Evolutionary conservation across 495 filamentous ascomycete species (phyloP).

Genomic region (Alectoria sarmentosa): DNA sequence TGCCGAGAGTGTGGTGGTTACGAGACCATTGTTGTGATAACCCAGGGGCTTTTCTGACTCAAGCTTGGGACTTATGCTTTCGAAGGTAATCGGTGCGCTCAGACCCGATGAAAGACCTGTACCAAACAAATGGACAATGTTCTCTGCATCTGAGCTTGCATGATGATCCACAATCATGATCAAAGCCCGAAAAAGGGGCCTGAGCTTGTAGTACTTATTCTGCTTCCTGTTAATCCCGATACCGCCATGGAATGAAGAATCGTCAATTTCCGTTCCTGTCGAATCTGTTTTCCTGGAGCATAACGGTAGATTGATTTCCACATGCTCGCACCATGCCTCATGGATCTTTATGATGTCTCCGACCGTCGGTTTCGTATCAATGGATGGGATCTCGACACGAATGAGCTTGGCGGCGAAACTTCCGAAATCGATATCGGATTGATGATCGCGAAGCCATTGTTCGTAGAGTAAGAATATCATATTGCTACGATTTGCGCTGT

Average conservation of each 20-base stretch:
- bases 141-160: slow-evolving; percentile 8
- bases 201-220: slow-evolving; percentile 11
- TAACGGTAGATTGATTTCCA: slow-evolving; percentile 12
- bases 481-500: neutral
- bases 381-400: neutral
- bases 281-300: slow-evolving; percentile 10
- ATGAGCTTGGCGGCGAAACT: slow-evolving; percentile 8
- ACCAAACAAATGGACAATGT: slow-evolving; percentile 9
- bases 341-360: slow-evolving; percentile 11
- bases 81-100: slow-evolving; percentile 12
- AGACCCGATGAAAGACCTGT: slow-evolving; percentile 10
- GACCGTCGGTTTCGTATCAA: slow-evolving; percentile 7
- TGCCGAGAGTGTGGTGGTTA: slow-evolving; percentile 12
- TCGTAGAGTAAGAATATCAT: slow-evolving; percentile 3
- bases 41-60: slow-evolving; percentile 1
- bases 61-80: slow-evolving; percentile 12
- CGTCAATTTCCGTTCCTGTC: slow-evolving; percentile 1
- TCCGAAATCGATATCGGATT: slow-evolving; percentile 9
- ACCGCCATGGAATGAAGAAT: slow-evolving; percentile 6
- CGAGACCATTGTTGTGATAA: neutral
- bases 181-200: slow-evolving; percentile 8
- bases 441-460: slow-evolving; percentile 3
- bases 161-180: slow-evolving; percentile 14
- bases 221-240: slow-evolving; percentile 10
- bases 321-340: slow-evolving; percentile 14